A percentile compares a stretch with the other conserved stretches of the same genome.
phyloP scores from a whole-genome alignment of 2,329 filamentous ascomycete species.

The Chlorencoelia australis region DNA sequence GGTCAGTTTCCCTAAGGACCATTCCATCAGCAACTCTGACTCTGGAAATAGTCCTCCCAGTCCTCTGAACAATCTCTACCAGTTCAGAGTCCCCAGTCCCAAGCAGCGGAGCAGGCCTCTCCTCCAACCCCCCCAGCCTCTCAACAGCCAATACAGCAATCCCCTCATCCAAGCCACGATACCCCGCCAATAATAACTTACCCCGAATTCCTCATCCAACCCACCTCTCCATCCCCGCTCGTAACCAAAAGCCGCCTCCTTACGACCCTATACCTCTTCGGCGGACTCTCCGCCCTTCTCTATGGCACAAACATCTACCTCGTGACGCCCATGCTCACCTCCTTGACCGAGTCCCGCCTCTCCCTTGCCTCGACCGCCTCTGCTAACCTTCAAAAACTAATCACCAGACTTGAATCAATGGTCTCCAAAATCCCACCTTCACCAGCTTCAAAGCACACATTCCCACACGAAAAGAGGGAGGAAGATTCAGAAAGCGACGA shows the following conservation, averaged over 20 bases:
- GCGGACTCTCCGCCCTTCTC: slow-evolving; percentile 48
- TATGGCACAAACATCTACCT: slow-evolving; percentile 65
- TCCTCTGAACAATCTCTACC: slow-evolving; percentile 1
- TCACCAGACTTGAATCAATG: slow-evolving; percentile 40
- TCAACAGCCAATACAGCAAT: slow-evolving; percentile 34
- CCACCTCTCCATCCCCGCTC: slow-evolving; percentile 47
- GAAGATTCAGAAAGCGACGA: slow-evolving; percentile 36
- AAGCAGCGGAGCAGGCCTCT: neutral
- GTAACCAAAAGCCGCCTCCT: slow-evolving; percentile 50
- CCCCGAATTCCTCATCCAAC: slow-evolving; percentile 55
- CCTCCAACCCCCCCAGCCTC: neutral
- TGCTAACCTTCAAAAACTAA: slow-evolving; percentile 39
- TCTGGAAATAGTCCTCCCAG: slow-evolving; percentile 2
- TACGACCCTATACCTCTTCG: slow-evolving; percentile 48
- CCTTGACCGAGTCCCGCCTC: slow-evolving; percentile 40
- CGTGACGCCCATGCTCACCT: slow-evolving; percentile 48
- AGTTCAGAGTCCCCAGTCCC: neutral
- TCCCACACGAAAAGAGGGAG: slow-evolving; percentile 21
- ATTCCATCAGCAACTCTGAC: neutral
- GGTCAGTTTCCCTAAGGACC: slow-evolving; percentile 1
- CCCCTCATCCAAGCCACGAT: slow-evolving; percentile 28
- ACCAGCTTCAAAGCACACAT: slow-evolving; percentile 15
- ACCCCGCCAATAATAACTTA: slow-evolving; percentile 54
- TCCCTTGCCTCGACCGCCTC: slow-evolving; percentile 40
- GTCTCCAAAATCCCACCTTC: slow-evolving; percentile 50